Evolutionary conservation across 2,329 filamentous ascomycete genomes (phyloP).

Genomic region (Diplodia corticola): DNA sequence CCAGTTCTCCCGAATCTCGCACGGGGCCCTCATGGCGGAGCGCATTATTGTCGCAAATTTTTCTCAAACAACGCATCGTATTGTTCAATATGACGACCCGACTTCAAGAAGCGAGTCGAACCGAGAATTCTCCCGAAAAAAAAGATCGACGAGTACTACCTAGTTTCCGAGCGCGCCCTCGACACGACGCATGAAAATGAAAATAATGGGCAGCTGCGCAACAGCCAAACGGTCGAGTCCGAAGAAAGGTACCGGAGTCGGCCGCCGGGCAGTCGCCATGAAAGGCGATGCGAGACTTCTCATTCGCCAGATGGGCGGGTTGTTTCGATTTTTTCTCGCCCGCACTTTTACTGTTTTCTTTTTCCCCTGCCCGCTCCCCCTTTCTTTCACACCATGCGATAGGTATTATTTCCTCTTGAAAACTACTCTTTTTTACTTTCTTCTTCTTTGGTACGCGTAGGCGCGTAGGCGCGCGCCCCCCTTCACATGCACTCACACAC

Average conservation of each 20-base stretch:
- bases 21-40: not conserved
- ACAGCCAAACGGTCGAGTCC: conserved; percentile 32
- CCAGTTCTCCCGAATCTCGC: not conserved
- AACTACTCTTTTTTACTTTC: no score
- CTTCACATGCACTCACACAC: no score
- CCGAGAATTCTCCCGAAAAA: conserved; percentile 18
- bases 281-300: conserved; percentile 40
- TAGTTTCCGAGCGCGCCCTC: conserved; percentile 7
- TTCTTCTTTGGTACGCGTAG: no score
- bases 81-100: not conserved
- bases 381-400: not conserved
- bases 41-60: not conserved
- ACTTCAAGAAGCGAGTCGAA: conserved; percentile 17
- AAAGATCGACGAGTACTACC: conserved; percentile 19
- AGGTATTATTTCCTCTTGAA: no score
- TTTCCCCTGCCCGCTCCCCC: not conserved
- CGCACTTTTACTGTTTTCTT: not conserved
- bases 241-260: no score
- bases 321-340: not conserved
- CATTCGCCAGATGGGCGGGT: not conserved
- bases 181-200: no score
- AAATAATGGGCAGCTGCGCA: conserved; percentile 16
- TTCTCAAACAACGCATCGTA: not conserved
- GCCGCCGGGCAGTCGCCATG: conserved; percentile 43
- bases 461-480: no score